Evolutionary conservation across 2,329 filamentous ascomycete species (phyloP), one percentile per base, ranked within the genome.

Genomic region (Fusarium anguioides): DNA sequence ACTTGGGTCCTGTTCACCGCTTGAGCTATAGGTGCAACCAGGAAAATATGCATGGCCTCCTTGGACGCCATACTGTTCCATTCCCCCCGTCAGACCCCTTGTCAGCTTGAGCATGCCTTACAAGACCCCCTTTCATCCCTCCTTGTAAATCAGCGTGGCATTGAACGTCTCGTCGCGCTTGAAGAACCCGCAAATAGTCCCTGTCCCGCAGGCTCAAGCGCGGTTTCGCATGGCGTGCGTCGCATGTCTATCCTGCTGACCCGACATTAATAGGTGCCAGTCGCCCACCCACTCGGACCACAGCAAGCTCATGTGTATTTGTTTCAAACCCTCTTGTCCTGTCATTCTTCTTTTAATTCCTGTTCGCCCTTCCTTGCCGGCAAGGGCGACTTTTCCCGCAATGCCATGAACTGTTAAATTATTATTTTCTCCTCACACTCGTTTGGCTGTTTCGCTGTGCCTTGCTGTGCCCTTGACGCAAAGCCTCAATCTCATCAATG

Each of bases 241-340:
- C 62, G 69, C 65, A 70, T 69, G 61, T 71, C 60, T 59, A 67
- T 62, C 66, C 69, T 68, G 65, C 60, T 65, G 64, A 66, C 64
- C 70, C 41, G 62, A 67, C 70, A 72, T 74, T 74, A 74, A 74
- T 72, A 74, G 71, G 70, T 71, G 64, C 61, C 54, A 66, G 59
- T 48, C 67, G 64, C 64, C 71, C 71, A 64, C 69, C 59, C 71
- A 59, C 63, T 59, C 37, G 65, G 48, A 55, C 61, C 45, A 54
- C 68, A 57, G 47, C 57, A 70, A 69, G 53, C 55, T 56, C 57
- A 59, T 60, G 42, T 55, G 48, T 66, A 59, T 66, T 72, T 73
- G 71, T 73, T 73, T 73, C 71, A 71, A 71, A 57, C 66, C 58
- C 67, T 66, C 52, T 72, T 55, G 48, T 71, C 57, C 53, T 64